Percentiles rank a stretch among this genome's conserved stretches.
These are phyloP conservation scores for Scytalidium sp. DNA, from an alignment of 2,329 filamentous ascomycete species.

Conservation along the genomic window DNA sequence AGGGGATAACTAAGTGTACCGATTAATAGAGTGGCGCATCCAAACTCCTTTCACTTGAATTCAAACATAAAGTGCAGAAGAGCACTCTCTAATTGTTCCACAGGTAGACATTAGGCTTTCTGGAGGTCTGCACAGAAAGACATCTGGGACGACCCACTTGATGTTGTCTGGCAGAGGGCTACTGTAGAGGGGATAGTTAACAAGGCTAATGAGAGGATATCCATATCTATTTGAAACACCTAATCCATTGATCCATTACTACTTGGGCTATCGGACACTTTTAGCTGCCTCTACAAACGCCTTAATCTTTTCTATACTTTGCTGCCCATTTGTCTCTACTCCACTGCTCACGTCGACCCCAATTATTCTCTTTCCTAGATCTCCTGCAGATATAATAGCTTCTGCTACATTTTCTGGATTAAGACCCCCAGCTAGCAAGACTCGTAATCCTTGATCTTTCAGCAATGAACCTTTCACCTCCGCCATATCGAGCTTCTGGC, in stretches of 20 bases:
- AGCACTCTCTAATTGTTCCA: too few species aligned
- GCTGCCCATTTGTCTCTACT: constrained; percentile 79
- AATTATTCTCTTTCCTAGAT: constrained; percentile 60
- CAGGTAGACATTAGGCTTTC: too few species aligned
- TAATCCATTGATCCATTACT: background rate
- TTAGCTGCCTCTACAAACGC: constrained; percentile 78
- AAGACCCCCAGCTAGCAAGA: constrained; percentile 84
- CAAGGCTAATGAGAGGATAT: too few species aligned
- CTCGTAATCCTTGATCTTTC: constrained; percentile 65
- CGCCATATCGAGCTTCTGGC: constrained; percentile 70
- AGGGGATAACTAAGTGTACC: too few species aligned
- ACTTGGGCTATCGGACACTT: constrained; percentile 20
- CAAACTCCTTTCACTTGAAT: too few species aligned
- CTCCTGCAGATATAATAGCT: constrained; percentile 61
- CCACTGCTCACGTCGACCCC: constrained; percentile 94
- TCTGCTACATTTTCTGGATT: constrained; percentile 73
- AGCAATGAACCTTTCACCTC: constrained; percentile 66
- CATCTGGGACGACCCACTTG: too few species aligned
- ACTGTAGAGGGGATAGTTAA: too few species aligned
- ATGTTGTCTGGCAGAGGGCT: too few species aligned
- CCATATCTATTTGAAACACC: too few species aligned
- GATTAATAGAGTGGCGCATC: too few species aligned
- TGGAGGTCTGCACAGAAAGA: too few species aligned
- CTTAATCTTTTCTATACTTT: constrained; percentile 77
- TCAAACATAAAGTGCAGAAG: too few species aligned